Evolutionary conservation across 2,329 filamentous ascomycete genomes (phyloP).

Genomic region (Lachnellula occidentalis): DNA sequence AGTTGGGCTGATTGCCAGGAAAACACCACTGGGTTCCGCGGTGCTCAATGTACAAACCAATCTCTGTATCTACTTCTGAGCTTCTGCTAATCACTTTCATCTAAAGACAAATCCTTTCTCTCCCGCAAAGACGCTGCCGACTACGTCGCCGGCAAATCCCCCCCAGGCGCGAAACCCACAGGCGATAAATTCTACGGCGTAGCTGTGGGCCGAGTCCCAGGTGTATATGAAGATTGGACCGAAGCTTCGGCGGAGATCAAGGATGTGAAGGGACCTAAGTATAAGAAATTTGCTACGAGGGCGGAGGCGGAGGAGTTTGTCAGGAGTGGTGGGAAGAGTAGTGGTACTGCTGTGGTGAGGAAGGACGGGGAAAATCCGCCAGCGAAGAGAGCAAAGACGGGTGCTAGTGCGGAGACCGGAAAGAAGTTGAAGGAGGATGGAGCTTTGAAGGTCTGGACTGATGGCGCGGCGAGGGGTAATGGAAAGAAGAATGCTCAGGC

Average conservation of each 20-base stretch:
- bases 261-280: constrained; percentile 64
- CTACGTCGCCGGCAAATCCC: constrained; percentile 59
- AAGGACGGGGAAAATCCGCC: constrained; percentile 19
- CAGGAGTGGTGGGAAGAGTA: constrained; percentile 32
- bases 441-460: constrained; percentile 51
- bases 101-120: constrained; percentile 72
- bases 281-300: constrained; percentile 63
- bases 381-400: constrained; percentile 17
- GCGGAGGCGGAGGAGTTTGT: constrained; percentile 78
- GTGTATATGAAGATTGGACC: constrained; percentile 60
- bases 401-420: constrained; percentile 4
- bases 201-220: constrained; percentile 51
- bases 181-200: constrained; percentile 53
- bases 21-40: constrained; percentile 55
- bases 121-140: constrained; percentile 70
- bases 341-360: constrained; percentile 21
- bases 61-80: background rate
- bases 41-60: constrained; percentile 61
- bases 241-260: constrained; percentile 68
- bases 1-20: constrained; percentile 56
- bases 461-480: constrained; percentile 52
- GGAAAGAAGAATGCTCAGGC: constrained; percentile 49
- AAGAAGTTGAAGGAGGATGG: constrained; percentile 14
- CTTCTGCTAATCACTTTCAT: constrained; percentile 12
- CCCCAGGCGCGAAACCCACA: constrained; percentile 22